Percentiles rank a stretch among this genome's conserved stretches.
Evolutionary conservation across 768 basidiomycete species (phyloP).

Genomic region (Chalciporus pseudorubinellus): DNA sequence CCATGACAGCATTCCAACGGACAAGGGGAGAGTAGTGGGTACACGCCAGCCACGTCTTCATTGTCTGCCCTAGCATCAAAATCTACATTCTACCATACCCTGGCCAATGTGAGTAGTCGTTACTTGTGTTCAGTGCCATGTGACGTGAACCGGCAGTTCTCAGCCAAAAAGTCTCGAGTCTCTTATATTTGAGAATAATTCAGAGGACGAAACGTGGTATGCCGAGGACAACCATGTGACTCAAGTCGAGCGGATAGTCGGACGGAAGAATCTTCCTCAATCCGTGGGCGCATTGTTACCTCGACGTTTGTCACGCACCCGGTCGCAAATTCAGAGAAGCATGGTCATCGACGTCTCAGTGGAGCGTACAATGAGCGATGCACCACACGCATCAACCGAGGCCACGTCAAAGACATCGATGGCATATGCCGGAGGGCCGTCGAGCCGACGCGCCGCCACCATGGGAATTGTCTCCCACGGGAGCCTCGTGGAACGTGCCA

Average conservation of each 20-base stretch:
- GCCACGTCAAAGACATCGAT: conserved; percentile 12
- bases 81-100: conserved; percentile 47
- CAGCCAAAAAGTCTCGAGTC: conserved; percentile 48
- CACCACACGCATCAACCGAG: conserved; percentile 2
- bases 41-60: conserved; percentile 29
- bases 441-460: conserved; percentile 38
- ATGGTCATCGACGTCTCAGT: conserved; percentile 49
- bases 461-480: conserved; percentile 27
- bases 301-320: conserved; percentile 44
- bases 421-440: conserved; percentile 21
- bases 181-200: conserved; percentile 37
- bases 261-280: conserved; percentile 41
- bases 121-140: conserved; percentile 1
- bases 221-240: conserved; percentile 48
- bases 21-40: conserved; percentile 23
- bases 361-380: conserved; percentile 38
- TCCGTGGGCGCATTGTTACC: conserved; percentile 43
- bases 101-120: conserved; percentile 38
- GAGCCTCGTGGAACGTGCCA: conserved; percentile 38
- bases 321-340: conserved; percentile 35
- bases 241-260: conserved; percentile 46
- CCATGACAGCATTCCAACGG: conserved; percentile 17
- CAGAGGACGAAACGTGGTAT: conserved; percentile 34
- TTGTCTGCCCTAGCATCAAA: conserved; percentile 41
- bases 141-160: conserved; percentile 12